Evolutionary conservation across 2,329 filamentous ascomycete genomes (phyloP).

Genomic region (Ophiostoma tasmaniense): DNA sequence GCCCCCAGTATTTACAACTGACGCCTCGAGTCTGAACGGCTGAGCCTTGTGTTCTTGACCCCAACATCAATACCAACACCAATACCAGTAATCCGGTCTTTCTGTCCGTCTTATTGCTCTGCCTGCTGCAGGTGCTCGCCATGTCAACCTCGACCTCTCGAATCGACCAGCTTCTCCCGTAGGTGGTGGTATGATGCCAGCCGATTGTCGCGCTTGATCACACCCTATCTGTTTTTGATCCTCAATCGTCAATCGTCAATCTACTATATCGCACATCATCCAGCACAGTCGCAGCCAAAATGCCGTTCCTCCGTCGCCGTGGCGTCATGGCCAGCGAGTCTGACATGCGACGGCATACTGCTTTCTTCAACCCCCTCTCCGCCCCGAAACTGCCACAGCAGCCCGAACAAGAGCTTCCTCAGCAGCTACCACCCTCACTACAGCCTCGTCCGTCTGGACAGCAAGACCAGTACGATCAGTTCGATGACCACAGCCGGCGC

Average conservation of each 20-base stretch:
- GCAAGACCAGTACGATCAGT: neutral
- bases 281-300: slow-evolving; percentile 25
- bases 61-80: neutral
- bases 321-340: slow-evolving; percentile 52
- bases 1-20: neutral
- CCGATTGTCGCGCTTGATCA: slow-evolving; percentile 6
- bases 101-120: neutral
- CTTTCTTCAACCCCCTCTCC: slow-evolving; percentile 26
- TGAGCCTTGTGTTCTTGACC: neutral
- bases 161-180: slow-evolving; percentile 11
- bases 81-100: neutral
- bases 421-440: slow-evolving; percentile 1
- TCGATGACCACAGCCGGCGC: neutral
- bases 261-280: slow-evolving; percentile 19
- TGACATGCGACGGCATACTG: slow-evolving; percentile 47
- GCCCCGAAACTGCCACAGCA: slow-evolving; percentile 16
- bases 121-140: slow-evolving; percentile 7
- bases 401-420: neutral
- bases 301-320: slow-evolving; percentile 55
- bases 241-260: neutral
- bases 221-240: neutral
- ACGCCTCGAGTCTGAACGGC: neutral
- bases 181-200: slow-evolving; percentile 11
- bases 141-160: slow-evolving; percentile 14
- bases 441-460: neutral